A percentile compares a stretch with the other conserved stretches of the same genome.
Conservation (phyloP, 768 basidiomycete species). For the Pisolithus orientalis region DNA sequence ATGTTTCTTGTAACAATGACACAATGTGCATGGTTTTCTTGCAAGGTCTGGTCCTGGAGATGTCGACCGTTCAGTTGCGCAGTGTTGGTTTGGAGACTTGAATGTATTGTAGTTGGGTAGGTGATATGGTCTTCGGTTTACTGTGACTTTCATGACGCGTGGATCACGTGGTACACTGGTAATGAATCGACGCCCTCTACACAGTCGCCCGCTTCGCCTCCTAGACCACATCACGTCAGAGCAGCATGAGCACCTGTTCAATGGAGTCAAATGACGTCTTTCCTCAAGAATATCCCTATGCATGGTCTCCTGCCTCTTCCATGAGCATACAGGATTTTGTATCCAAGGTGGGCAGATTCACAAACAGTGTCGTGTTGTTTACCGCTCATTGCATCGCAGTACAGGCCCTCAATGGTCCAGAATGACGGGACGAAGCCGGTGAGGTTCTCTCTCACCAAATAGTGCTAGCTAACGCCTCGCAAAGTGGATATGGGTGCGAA, state of each 20-base stretch:
- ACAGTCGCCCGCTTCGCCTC: too few species aligned
- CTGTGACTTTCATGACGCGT: too few species aligned
- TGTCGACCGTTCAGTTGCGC: too few species aligned
- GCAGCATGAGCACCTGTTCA: slow-evolving; percentile 8
- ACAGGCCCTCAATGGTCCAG: slow-evolving; percentile 71
- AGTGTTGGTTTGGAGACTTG: too few species aligned
- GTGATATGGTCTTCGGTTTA: too few species aligned
- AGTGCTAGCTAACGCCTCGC: not conserved
- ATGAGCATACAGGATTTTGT: slow-evolving; percentile 47
- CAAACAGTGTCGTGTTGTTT: not conserved
- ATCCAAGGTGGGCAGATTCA: slow-evolving; percentile 35
- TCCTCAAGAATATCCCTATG: slow-evolving; percentile 41
- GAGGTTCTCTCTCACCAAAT: slow-evolving; percentile 14
- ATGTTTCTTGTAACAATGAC: not conserved
- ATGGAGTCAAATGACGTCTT: slow-evolving; percentile 33
- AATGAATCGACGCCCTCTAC: too few species aligned
- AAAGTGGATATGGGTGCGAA: slow-evolving; percentile 65
- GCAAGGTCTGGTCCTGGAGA: too few species aligned
- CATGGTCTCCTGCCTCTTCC: slow-evolving; percentile 41
- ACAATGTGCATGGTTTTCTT: too few species aligned
- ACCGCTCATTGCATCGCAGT: slow-evolving; percentile 34
- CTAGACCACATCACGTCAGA: too few species aligned
- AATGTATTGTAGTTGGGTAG: too few species aligned
- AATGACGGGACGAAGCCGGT: slow-evolving; percentile 75
- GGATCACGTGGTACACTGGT: too few species aligned